phyloP scores from a whole-genome alignment of 441 rosid genomes.

The Rhodomyrtus psidioides region DNA sequence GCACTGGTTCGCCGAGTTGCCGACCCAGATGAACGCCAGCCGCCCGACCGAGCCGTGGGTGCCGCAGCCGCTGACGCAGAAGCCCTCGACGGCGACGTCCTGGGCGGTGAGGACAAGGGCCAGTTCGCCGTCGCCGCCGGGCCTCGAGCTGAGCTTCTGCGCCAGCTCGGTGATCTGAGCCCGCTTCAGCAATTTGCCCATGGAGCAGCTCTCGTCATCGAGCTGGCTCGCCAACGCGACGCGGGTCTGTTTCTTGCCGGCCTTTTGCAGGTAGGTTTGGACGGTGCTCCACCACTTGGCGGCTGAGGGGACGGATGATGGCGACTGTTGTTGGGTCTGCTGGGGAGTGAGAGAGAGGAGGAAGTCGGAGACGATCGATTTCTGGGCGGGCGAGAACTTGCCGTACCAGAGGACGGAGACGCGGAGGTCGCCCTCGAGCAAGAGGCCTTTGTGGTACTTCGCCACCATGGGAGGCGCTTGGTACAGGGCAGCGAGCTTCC shows the following conservation, averaged over 20 bases:
- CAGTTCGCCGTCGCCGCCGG: constrained; percentile 4
- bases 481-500: constrained; percentile 17
- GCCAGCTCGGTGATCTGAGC: constrained; percentile 13
- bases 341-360: constrained; percentile 15
- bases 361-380: constrained; percentile 25
- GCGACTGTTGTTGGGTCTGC: not conserved
- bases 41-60: constrained; percentile 14
- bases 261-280: constrained; percentile 20
- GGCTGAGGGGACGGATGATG: constrained; percentile 5
- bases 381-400: constrained; percentile 19
- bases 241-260: constrained; percentile 12
- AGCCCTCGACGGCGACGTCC: constrained; percentile 30
- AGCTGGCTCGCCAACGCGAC: constrained; percentile 5
- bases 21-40: constrained; percentile 21
- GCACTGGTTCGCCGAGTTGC: constrained; percentile 25
- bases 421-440: constrained; percentile 23
- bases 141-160: not conserved
- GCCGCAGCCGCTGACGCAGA: constrained; percentile 32
- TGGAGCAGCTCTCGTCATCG: constrained; percentile 15
- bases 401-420: constrained; percentile 34
- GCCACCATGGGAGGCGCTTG: constrained; percentile 19
- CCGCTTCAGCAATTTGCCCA: constrained; percentile 19
- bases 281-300: constrained; percentile 21
- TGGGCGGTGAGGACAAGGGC: constrained; percentile 20
- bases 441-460: constrained; percentile 23